These are phyloP conservation scores for Alternaria sp. DNA, from an alignment of 2,329 filamentous ascomycete species.

Conservation along the genomic window DNA sequence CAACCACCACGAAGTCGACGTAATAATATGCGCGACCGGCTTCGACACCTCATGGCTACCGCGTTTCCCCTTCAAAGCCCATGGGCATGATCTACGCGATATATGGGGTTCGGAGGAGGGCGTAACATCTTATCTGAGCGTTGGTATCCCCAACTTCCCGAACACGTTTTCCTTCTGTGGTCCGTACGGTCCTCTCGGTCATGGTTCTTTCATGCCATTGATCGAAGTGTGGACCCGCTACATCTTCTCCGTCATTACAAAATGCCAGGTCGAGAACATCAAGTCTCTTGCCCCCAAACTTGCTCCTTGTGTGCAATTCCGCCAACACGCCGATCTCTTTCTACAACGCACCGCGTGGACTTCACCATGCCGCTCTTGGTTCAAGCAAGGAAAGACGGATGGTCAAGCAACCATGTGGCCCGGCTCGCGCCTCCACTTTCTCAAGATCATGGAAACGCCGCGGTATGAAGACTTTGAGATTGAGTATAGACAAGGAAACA, in stretches of 20 bases:
- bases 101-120: slow-evolving; percentile 46
- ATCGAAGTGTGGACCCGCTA: slow-evolving; percentile 34
- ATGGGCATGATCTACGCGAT: slow-evolving; percentile 41
- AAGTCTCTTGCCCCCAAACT: slow-evolving; percentile 27
- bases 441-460: slow-evolving; percentile 26
- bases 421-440: slow-evolving; percentile 29
- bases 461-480: slow-evolving; percentile 34
- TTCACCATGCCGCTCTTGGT: slow-evolving; percentile 30
- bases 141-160: slow-evolving; percentile 52
- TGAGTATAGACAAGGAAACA: slow-evolving; percentile 24
- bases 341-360: slow-evolving; percentile 35
- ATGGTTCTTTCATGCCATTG: slow-evolving; percentile 33
- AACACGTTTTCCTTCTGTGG: slow-evolving; percentile 55
- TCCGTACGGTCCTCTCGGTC: slow-evolving; percentile 28
- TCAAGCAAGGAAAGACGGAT: slow-evolving; percentile 30
- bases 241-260: slow-evolving; percentile 29
- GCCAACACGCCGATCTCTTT: slow-evolving; percentile 31
- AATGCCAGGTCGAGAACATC: slow-evolving; percentile 32
- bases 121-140: slow-evolving; percentile 50
- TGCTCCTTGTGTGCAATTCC: slow-evolving; percentile 14
- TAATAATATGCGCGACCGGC: slow-evolving; percentile 52
- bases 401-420: slow-evolving; percentile 33
- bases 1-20: slow-evolving; percentile 44
- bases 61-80: slow-evolving; percentile 33
- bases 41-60: slow-evolving; percentile 46